Evolutionary conservation across 441 rosid genomes (phyloP), one percentile per base, ranked within the genome.

Genomic region (Jatropha podagrica): DNA sequence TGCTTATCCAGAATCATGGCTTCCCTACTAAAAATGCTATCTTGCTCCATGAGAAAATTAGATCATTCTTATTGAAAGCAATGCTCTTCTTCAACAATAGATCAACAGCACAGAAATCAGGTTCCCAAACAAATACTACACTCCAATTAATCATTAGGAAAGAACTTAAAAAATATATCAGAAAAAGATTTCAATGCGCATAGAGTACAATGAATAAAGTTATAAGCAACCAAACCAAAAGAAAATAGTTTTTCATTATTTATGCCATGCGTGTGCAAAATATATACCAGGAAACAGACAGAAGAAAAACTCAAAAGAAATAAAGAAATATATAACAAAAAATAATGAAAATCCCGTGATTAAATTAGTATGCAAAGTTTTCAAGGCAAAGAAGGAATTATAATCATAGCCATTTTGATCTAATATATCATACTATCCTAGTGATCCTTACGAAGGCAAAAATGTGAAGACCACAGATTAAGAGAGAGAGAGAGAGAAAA

Each of bases 291-390:
- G 51, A 14, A 12, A 51, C 17, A 37, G 46, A 37, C 17, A 73
- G 49, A 73, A 73, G 76, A 54, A 49, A 48, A 27, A 10, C 10
- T 51, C 20, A 26, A 71, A 72, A 23, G 17, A 27, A 17, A 72
- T 9, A 48, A 6, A 69, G 7, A 37, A 5, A 69, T 37, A 18
- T 37, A 9, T 7, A n/a, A 69, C 3, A 52, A 69, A 54, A 18
- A 38, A 54, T 0, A 2, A 3, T 38, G 3, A 27, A 6, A 1
- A 8, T 4, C 0, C 27, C 23, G n/a, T 32, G 32, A 14, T 32
- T 68, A 15, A 68, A 61, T 41, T 26, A 42, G 17, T 23, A 26
- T 18, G 38, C 42, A 73, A 62, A 27, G 37, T 48, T 2, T 70
- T n/a, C 38, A 7, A 27, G 46, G 42, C 12, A 32, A 71, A 11